Conservation (phyloP, 768 basidiomycete species). For the Phylloporus sp. region DNA sequence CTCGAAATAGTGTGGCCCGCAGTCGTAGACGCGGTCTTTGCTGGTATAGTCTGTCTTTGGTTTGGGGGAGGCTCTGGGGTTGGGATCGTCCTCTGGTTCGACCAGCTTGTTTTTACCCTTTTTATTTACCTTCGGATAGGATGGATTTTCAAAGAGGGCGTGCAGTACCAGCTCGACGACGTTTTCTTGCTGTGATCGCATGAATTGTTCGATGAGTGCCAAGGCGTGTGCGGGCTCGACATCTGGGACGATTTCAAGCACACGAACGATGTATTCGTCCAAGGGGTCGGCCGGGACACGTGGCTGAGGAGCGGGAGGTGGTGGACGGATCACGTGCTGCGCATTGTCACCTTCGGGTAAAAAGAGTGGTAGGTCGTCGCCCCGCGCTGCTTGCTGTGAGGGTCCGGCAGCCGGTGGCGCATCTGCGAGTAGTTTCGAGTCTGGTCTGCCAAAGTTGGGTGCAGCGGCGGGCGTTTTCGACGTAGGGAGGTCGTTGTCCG, state of each 20-base stretch:
- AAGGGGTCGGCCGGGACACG: conserved; percentile 14
- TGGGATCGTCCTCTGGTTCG: conserved; percentile 24
- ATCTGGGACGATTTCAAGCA: conserved; percentile 69
- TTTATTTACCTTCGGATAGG: conserved; percentile 51
- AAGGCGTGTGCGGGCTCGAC: conserved; percentile 54
- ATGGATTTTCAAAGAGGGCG: conserved; percentile 54
- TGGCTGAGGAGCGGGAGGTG: conserved; percentile 3
- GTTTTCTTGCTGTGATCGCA: conserved; percentile 29
- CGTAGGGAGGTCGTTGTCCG: conserved; percentile 35
- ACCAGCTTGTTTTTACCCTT: conserved; percentile 43
- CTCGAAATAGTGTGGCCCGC: conserved; percentile 44
- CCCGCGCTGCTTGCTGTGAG: conserved; percentile 5
- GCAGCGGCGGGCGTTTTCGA: not conserved
- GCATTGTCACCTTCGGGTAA: conserved; percentile 37
- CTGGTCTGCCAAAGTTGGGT: conserved; percentile 14
- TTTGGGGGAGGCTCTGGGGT: conserved; percentile 30
- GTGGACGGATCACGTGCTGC: not conserved
- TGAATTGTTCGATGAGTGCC: conserved; percentile 42
- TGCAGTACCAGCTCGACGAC: conserved; percentile 56
- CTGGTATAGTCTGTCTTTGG: conserved; percentile 51
- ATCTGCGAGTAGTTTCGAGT: conserved; percentile 8
- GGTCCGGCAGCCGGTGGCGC: conserved; percentile 7
- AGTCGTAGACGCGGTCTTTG: conserved; percentile 39
- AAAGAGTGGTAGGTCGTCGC: conserved; percentile 29
- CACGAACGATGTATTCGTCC: conserved; percentile 39